Percentiles rank a stretch among this genome's conserved stretches.
Conservation (phyloP, 805 yeast genomes). For the Barnettozyma siamensis region DNA sequence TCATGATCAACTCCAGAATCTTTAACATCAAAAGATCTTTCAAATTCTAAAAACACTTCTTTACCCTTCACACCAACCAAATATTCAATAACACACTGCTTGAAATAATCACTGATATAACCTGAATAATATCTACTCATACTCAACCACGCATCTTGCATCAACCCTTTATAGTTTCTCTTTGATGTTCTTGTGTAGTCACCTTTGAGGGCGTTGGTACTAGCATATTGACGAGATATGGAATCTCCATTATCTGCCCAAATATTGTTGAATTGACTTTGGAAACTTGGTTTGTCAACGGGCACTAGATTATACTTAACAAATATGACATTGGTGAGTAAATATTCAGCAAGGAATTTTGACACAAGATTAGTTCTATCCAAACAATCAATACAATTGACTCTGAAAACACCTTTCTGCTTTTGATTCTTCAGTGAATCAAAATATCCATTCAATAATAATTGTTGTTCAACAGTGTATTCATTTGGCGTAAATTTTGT, state of each 20-base stretch:
- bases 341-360: conserved; percentile 31
- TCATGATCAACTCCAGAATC: conserved; percentile 16
- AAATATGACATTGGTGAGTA: conserved; percentile 24
- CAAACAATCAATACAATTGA: conserved; percentile 59
- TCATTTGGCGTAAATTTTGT: conserved; percentile 12
- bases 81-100: conserved; percentile 39
- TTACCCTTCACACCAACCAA: conserved; percentile 32
- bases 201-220: conserved; percentile 49
- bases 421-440: conserved; percentile 21
- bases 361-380: conserved; percentile 55
- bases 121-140: conserved; percentile 39
- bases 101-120: conserved; percentile 37
- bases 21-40: conserved; percentile 27
- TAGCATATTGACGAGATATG: conserved; percentile 56
- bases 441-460: conserved; percentile 27
- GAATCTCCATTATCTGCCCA: conserved; percentile 74
- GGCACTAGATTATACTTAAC: conserved; percentile 12
- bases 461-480: conserved; percentile 14
- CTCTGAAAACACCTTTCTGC: conserved; percentile 52
- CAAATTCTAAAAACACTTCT: conserved; percentile 36
- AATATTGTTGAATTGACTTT: conserved; percentile 26
- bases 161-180: conserved; percentile 35
- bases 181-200: conserved; percentile 40
- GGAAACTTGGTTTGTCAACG: conserved; percentile 14
- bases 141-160: conserved; percentile 38